Percentiles rank a stretch among this genome's conserved stretches.
Evolutionary conservation across 23 red algal species (phyloP).

Genomic region (Gracilaria gracilis): DNA sequence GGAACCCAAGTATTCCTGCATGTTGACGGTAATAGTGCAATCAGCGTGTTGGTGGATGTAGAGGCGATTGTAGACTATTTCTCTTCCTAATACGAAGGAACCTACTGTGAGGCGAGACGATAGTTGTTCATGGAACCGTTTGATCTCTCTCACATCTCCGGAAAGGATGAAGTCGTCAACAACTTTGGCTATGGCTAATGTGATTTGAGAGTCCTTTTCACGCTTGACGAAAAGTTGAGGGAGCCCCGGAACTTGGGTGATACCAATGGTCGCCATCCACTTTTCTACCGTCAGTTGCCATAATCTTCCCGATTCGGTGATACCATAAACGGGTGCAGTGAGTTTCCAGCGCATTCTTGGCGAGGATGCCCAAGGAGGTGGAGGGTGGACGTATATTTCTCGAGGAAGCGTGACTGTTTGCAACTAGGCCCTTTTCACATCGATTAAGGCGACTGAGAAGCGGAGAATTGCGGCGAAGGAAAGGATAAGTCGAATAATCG

Average conservation of each 20-base stretch:
- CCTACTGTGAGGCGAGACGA: not conserved
- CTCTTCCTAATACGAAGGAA: not conserved
- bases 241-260: not conserved
- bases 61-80: slow-evolving; percentile 42
- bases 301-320: slow-evolving; percentile 43
- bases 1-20: slow-evolving; percentile 34
- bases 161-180: slow-evolving; percentile 46
- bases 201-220: not conserved
- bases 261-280: slow-evolving; percentile 24
- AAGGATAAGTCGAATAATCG: slow-evolving; percentile 26
- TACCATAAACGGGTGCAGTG: slow-evolving; percentile 20
- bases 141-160: not conserved
- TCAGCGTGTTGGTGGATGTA: not conserved
- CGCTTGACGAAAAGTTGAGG: slow-evolving; percentile 48
- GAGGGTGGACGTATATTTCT: slow-evolving; percentile 23
- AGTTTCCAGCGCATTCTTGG: slow-evolving; percentile 36
- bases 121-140: not conserved
- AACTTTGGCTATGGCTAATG: slow-evolving; percentile 38
- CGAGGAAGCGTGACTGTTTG: not conserved
- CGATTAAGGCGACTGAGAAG: not conserved
- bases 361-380: not conserved
- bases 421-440: slow-evolving; percentile 27
- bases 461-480: slow-evolving; percentile 17
- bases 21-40: slow-evolving; percentile 8
- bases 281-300: slow-evolving; percentile 38